Evolutionary conservation across 495 filamentous ascomycete species (phyloP).

Genomic region (Sphaerosporella brunnea): DNA sequence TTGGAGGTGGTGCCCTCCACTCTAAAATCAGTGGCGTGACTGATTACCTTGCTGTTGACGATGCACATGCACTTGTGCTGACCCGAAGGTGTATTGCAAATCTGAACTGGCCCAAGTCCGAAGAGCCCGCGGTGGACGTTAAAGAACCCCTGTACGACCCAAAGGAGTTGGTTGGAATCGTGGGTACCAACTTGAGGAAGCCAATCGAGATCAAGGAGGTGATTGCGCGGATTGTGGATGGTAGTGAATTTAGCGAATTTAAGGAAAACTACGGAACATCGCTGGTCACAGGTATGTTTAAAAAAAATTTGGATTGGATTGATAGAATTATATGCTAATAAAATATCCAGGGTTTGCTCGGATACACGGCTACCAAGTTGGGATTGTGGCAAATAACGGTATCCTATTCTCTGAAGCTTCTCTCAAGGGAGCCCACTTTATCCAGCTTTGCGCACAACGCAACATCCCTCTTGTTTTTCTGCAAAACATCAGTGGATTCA

Average conservation of each 20-base stretch:
- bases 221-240: slow-evolving; percentile 87
- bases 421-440: slow-evolving; percentile 93
- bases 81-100: slow-evolving; percentile 70
- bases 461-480: slow-evolving; percentile 80
- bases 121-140: slow-evolving; percentile 17
- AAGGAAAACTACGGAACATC: slow-evolving; percentile 83
- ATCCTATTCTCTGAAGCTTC: slow-evolving; percentile 86
- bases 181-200: slow-evolving; percentile 69
- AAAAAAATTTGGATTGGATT: not conserved
- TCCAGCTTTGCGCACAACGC: slow-evolving; percentile 87
- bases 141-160: slow-evolving; percentile 68
- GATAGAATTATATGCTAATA: slow-evolving; percentile 1
- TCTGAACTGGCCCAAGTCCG: slow-evolving; percentile 56
- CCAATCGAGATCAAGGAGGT: slow-evolving; percentile 76
- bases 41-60: slow-evolving; percentile 87
- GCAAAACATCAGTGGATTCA: slow-evolving; percentile 95
- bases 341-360: slow-evolving; percentile 49
- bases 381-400: slow-evolving; percentile 92
- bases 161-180: slow-evolving; percentile 69
- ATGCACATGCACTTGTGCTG: slow-evolving; percentile 80
- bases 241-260: slow-evolving; percentile 79
- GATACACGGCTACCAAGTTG: slow-evolving; percentile 81
- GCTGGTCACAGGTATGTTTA: slow-evolving; percentile 47
- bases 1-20: slow-evolving; percentile 87
- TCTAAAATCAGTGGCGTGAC: slow-evolving; percentile 84